phyloP scores from a whole-genome alignment of 164 flowering plant species.

The Macadamia integrifolia region DNA sequence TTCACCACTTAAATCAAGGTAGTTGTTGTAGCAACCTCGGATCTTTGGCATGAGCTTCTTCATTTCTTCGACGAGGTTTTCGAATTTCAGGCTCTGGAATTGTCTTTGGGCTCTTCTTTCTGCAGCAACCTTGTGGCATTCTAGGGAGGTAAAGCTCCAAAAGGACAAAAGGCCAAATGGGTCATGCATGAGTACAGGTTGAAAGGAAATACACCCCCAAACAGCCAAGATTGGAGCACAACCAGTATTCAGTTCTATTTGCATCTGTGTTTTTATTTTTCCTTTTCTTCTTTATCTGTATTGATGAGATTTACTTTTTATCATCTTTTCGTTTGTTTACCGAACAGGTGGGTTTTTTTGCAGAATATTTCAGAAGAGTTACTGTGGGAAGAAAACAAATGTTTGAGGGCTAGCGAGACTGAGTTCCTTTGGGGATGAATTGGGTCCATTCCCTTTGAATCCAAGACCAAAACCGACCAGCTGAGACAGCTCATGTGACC shows the following conservation, averaged over 20 bases:
- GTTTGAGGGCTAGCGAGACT: constrained; percentile 42
- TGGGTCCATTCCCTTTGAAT: constrained; percentile 41
- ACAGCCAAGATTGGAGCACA: constrained; percentile 45
- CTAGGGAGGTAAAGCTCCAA: constrained; percentile 93
- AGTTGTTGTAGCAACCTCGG: constrained; percentile 21
- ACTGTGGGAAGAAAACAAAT: constrained; percentile 67
- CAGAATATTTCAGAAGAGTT: constrained; percentile 76
- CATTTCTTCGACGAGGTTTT: constrained; percentile 10
- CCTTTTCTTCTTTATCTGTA: constrained; percentile 1
- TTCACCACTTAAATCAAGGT: constrained; percentile 20
- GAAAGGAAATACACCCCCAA: constrained; percentile 76
- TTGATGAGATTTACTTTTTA: not conserved
- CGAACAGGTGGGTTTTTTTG: constrained; percentile 99
- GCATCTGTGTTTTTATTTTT: constrained; percentile 3
- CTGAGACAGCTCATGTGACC: constrained; percentile 25
- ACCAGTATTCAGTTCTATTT: not conserved
- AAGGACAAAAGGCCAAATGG: constrained; percentile 84
- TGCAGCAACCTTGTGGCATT: constrained; percentile 15
- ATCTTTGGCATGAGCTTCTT: constrained; percentile 15
- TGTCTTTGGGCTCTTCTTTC: constrained; percentile 14
- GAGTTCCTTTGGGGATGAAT: constrained; percentile 33
- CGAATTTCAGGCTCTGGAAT: constrained; percentile 14
- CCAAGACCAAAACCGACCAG: constrained; percentile 27
- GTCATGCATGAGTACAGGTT: constrained; percentile 90
- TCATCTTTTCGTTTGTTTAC: constrained; percentile 12